Evolutionary conservation across 2,329 filamentous ascomycete genomes (phyloP), one percentile per base, ranked within the genome.

Genomic region (Cordyceps javanica): DNA sequence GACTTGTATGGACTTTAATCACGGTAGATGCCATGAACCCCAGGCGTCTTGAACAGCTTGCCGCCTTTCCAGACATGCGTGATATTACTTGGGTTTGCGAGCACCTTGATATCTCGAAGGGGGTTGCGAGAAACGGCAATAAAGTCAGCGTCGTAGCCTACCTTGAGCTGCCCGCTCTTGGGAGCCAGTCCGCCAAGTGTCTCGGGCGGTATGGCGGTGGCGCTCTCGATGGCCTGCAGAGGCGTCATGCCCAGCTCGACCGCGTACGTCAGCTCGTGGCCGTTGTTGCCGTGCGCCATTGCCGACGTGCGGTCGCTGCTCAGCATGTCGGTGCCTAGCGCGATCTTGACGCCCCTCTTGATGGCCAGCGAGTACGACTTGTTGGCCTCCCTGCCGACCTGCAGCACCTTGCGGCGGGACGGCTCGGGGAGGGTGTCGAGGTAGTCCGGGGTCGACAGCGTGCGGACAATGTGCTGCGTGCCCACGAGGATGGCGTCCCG

Each of bases 21-120:
- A 3, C 14, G 28, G 16, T 38, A 50, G 21, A 38, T 21, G 4
- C 46, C 46, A 6, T 50, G 39, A 9, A 54, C n/a, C 0, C 28
- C 21, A 1, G 65, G 60, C 6, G 62, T 64, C 60, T 78, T 79
- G 61, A 67, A 75, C 49, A 73, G 60, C 63, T 68, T 72, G 1
- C 76, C 77, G 2, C 69, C 70, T 61, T 76, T 77, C 75, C 76
- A 79, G 9, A 79, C 76, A 65, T 77, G 72, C 5, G 70, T 76
- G 23, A 79, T 66, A 52, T 78, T 75, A 13, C 67, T 59, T 16
- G 68, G 62, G 6, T 74, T 61, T 19, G 66, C 64, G 57, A 80
- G 62, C 3, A 79, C 61, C 32, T 65, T 63, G 55, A 80, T 73
- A 61, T 80, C 67, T 0, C 75, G 70, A 21, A 80, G 64, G 0